Base-by-base conservation (phyloP, 495 filamentous ascomycete species). In the Niebla homalea region DNA sequence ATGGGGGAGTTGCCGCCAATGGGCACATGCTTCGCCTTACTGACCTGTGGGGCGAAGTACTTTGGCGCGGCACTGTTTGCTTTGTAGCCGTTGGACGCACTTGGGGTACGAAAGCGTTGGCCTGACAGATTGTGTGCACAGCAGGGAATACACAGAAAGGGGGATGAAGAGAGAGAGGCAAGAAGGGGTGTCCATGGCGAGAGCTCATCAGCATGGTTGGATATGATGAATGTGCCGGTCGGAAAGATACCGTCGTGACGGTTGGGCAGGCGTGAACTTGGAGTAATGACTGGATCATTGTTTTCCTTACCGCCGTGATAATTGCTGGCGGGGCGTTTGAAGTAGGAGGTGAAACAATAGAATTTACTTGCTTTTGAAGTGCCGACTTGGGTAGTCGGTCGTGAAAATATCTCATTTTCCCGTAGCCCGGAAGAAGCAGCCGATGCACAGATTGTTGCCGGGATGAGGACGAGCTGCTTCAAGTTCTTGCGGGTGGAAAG, bases 161-260 rank as follows among this genome's bases (percentile, higher is more conserved):
- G 84, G 0, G 70, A 72, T 44, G 75, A 83, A 18, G 85, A 85
- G 2, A 85, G 68, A 25, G 79, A 76, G 25, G 89, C 87, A 40
- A 98, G 75, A 29, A 95, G 74, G 1, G 92, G 93, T 1, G 93
- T 96, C 92, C 92, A 98, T 4, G 85, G 75, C 1, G 93, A 97
- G 11, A 98, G 71, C 65, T 98, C 88, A 62, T 98, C 92, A 19
- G 92, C 87, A 60, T 97, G 92, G 59, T 97, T 97, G 39, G 87
- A 90, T 52, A 98, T 88, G 48, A 98, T 84, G 58, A 98, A 98
- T 0, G 87, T 94, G 25, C 80, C 79, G 25, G 65, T 59, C 0
- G 77, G 75, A 60, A 95, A 94, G 36, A 71, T 58, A 40, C 89
- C 92, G 29, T 84, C 70, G 54, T 90, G 83, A 23, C 60, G 55